Evolutionary conservation across 805 yeast genomes (phyloP), one percentile per base, ranked within the genome.

Genomic region (Candida krabiensis): DNA sequence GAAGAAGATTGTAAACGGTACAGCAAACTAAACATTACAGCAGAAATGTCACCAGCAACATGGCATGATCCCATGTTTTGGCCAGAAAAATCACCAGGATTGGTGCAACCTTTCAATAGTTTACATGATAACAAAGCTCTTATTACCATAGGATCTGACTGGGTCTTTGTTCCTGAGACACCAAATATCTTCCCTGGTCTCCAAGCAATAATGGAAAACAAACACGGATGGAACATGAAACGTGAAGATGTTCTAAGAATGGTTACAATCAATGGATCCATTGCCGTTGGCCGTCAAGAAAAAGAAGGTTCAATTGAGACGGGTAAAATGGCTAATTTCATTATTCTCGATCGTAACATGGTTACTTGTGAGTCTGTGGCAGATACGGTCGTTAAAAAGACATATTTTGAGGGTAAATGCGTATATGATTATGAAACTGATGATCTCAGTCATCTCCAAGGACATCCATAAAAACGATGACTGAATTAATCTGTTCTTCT

Each of bases 141-240:
- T 19, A 28, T 53, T 19, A 53, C 58, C 12, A 52, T 53, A 33
- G 57, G 58, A 9, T 53, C 58, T 5, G 58, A 53, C 28, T 52
- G 58, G 57, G 58, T 53, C 8, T 53, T 52, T 43, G 51, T 55
- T 22, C 58, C 58, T 9, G 57, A 53, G 35, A 47, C 55, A 23
- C 57, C 58, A 21, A 50, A 52, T 41, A 53, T 53, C 26, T 52
- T 52, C 42, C 57, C 56, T 18, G 57, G 55, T 21, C 32, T 53
- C 15, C 58, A 52, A 37, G 56, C 58, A 4, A 28, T 53, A 14
- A 52, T 49, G 44, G 58, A 53, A 36, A 43, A 45, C 39, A 53
- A 52, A 35, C 57, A 53, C 29, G 57, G 57, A 25, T 53, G 57
- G 57, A 35, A 53, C 37, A 35, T 53, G 49, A 46, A 49, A 15